These are phyloP conservation scores for Prunus davidiana DNA, from an alignment of 306 rosid species.

Conservation along the genomic window DNA sequence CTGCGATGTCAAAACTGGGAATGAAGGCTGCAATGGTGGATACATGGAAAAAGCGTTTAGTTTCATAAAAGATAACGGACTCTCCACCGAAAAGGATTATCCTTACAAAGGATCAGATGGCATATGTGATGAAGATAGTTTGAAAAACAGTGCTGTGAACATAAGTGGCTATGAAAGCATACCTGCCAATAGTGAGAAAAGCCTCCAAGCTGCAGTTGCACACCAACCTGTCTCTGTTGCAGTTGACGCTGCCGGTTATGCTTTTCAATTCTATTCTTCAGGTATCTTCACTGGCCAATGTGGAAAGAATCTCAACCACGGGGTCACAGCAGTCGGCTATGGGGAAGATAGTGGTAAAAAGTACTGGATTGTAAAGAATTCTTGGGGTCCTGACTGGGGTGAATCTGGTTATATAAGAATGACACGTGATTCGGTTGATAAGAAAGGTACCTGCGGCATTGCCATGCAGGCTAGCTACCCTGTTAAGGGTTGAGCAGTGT, in stretches of 20 bases:
- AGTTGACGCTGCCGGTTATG: conserved; percentile 48
- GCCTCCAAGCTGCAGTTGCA: conserved; percentile 56
- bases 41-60: conserved; percentile 58
- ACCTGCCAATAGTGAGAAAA: conserved; percentile 46
- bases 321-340: conserved; percentile 63
- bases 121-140: conserved; percentile 33
- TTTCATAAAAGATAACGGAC: conserved; percentile 40
- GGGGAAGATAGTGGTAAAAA: conserved; percentile 41
- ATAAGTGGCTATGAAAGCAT: conserved; percentile 54
- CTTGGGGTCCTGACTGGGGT: conserved; percentile 72
- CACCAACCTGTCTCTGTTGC: conserved; percentile 69
- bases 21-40: conserved; percentile 68
- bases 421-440: conserved; percentile 23
- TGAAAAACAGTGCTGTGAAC: conserved; percentile 17
- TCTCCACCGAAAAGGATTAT: conserved; percentile 44
- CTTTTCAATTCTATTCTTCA: conserved; percentile 56
- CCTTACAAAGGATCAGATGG: conserved; percentile 47
- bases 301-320: conserved; percentile 63
- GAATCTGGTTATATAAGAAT: conserved; percentile 64
- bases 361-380: conserved; percentile 75
- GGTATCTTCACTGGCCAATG: conserved; percentile 55
- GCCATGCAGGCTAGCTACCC: conserved; percentile 72
- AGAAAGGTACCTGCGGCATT: conserved; percentile 62
- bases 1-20: conserved; percentile 44
- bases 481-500: conserved; percentile 27